Conservation (phyloP, 306 rosid species). For the Castanopsis chinensis region DNA sequence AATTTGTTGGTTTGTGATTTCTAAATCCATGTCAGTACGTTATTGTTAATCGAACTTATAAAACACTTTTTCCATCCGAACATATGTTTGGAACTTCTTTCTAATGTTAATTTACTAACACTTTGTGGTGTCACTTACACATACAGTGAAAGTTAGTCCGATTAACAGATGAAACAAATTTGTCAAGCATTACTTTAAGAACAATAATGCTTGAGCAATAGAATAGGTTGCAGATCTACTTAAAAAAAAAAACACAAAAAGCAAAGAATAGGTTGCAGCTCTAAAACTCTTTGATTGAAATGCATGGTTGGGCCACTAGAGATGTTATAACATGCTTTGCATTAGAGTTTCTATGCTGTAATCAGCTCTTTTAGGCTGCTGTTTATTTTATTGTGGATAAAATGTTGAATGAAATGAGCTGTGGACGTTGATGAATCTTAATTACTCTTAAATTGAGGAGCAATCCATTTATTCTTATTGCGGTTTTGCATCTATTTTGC, state of each 20-base stretch:
- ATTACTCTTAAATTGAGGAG: constrained; percentile 8
- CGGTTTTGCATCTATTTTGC: constrained; percentile 8
- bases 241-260: fast-evolving
- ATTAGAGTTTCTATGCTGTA: neutral
- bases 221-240: too few species aligned
- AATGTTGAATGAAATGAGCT: constrained; percentile 1
- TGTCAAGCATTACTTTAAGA: neutral
- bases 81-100: neutral
- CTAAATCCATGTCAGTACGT: neutral
- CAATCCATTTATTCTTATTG: neutral
- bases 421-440: constrained; percentile 7
- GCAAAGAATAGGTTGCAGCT: neutral
- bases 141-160: constrained; percentile 9
- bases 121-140: neutral
- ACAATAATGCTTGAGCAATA: neutral
- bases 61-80: neutral
- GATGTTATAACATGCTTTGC: neutral
- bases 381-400: constrained; percentile 5
- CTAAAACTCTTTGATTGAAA: neutral
- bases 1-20: neutral
- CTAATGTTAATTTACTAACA: neutral
- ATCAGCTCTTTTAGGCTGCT: neutral
- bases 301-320: neutral
- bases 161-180: constrained; percentile 16
- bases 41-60: neutral